Conservation (phyloP, 208 protist genomes). For the Crithidia mellificae region DNA sequence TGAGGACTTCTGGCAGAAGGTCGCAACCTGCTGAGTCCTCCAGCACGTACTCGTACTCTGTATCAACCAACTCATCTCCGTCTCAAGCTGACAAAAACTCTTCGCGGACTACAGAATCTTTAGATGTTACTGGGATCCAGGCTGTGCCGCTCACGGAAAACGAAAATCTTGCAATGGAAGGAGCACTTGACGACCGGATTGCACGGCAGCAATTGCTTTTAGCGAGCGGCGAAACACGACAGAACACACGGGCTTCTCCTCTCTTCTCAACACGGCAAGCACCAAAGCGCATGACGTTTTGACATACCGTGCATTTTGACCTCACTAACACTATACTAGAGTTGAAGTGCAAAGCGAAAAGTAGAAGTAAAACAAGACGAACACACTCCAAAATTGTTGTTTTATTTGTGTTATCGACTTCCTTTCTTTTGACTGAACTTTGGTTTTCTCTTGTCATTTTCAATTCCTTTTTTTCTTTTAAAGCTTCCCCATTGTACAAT, state of each 20-base stretch:
- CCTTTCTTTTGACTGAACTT: too few relatives aligned
- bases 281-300: neutral
- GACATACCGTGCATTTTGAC: neutral
- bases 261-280: slow-evolving; percentile 10
- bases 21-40: neutral
- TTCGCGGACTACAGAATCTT: neutral
- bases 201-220: slow-evolving; percentile 15
- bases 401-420: too few relatives aligned
- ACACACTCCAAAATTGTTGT: too few relatives aligned
- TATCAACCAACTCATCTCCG: neutral
- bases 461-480: too few relatives aligned
- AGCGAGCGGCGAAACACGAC: neutral
- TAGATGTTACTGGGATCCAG: neutral
- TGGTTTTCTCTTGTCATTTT: too few relatives aligned
- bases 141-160: neutral
- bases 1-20: neutral
- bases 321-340: neutral
- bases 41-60: slow-evolving; percentile 3
- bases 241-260: neutral
- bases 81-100: neutral
- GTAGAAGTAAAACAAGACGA: too few relatives aligned
- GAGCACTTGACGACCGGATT: slow-evolving; percentile 9
- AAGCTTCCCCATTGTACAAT: too few relatives aligned
- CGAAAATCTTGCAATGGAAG: neutral
- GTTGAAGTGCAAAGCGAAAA: too few relatives aligned